These are phyloP conservation scores for Arachnopeziza araneosa DNA, from an alignment of 2,329 filamentous ascomycete genomes.

Conservation along the genomic window DNA sequence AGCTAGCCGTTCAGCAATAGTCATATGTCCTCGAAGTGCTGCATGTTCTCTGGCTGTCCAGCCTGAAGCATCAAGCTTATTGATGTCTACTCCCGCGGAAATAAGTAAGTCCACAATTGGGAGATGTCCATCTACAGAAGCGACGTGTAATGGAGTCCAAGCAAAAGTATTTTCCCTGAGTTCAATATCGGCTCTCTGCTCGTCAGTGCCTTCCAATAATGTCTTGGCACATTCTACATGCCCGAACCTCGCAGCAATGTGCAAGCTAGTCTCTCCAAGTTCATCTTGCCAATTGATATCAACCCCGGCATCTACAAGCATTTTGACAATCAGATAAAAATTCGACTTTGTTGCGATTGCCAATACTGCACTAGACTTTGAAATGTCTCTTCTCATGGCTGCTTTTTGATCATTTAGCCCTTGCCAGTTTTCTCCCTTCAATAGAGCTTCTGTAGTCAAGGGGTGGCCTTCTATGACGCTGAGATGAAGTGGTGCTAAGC, in stretches of 20 bases:
- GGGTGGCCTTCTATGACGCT: constrained; percentile 89
- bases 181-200: constrained; percentile 71
- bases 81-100: constrained; percentile 69
- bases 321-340: constrained; percentile 74
- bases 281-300: constrained; percentile 92
- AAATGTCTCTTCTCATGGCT: constrained; percentile 61
- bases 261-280: constrained; percentile 83
- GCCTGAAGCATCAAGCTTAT: constrained; percentile 74
- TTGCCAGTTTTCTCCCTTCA: constrained; percentile 75
- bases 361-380: constrained; percentile 82
- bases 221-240: constrained; percentile 75
- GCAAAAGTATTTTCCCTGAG: constrained; percentile 77
- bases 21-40: constrained; percentile 79
- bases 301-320: constrained; percentile 84
- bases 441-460: constrained; percentile 72
- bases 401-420: constrained; percentile 55
- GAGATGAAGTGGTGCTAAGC: constrained; percentile 84
- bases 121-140: constrained; percentile 81
- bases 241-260: constrained; percentile 85
- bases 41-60: constrained; percentile 96
- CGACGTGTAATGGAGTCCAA: constrained; percentile 94
- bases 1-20: constrained; percentile 66
- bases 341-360: constrained; percentile 85
- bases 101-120: constrained; percentile 71
- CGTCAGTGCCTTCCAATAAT: constrained; percentile 62